Base-by-base conservation (phyloP, 2,329 filamentous ascomycete genomes). In the Endoconidiophora laricicola region DNA sequence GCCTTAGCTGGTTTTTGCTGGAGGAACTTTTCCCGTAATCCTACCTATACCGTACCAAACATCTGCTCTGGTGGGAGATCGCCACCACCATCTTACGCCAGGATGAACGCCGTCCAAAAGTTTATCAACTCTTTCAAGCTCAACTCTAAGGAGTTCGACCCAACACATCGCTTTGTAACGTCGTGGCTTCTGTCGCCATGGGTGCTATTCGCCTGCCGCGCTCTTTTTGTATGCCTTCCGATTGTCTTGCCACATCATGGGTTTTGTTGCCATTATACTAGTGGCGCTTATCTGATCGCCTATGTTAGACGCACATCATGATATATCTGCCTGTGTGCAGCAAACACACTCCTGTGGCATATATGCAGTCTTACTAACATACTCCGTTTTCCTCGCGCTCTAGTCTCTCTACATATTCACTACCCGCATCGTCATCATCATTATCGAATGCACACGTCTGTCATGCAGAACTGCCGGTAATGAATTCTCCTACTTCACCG, bases 401-500 rank as follows among this genome's bases (percentile, higher is more conserved):
- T 61, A 73, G 70, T 63, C 68, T 53, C 59, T 86, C 54, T 94
- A 90, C 66, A 73, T 76, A 55, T 83, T 91, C 63, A 65, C 71
- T 22, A 77, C 78, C 10, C 72, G 82, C 52, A 71, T 91, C 66
- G 76, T 80, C 68, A 74, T 76, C 60, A 76, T 87, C 60, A 78
- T 69, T 54, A 84, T 74, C 70, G 66, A 75, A 54, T 78, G 78
- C 59, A 65, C 69, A 1, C 56, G 60, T 9, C 66, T 66, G 54
- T 66, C 71, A 45, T 72, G 70, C 60, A 55, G 60, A 33, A 60
- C 58, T 1, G 72, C 75, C 23, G 66, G 69, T 48, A 64, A 69
- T 43, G 73, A 72, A 43, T 91, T 93, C 68, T 85, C 79, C 58
- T 93, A 78, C 70, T 93, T 94, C 68, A 93, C 86, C 24, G 70